Percentiles rank a stretch among this genome's conserved stretches.
These are phyloP conservation scores for Sporisorium reilianum DNA, from an alignment of 1,284 basidiomycete genomes.

Conservation along the genomic window DNA sequence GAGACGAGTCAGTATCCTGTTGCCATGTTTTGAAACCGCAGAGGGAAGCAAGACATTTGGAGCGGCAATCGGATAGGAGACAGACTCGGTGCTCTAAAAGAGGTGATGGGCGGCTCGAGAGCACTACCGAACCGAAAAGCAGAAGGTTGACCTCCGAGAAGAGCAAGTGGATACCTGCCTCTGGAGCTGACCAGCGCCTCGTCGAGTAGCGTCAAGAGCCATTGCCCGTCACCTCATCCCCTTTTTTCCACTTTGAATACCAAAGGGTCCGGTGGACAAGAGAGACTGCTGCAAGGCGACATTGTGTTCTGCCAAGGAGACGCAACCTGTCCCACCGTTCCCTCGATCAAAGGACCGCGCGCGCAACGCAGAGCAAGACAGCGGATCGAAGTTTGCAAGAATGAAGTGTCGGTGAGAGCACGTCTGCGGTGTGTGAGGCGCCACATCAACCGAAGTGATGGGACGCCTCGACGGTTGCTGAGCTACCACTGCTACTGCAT, in stretches of 20 bases:
- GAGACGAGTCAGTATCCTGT: conserved; percentile 66
- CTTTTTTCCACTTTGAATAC: conserved; percentile 15
- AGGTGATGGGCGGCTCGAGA: conserved; percentile 21
- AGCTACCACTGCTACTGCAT: conserved; percentile 18
- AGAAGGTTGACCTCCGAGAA: conserved; percentile 37
- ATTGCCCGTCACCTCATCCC: conserved; percentile 36
- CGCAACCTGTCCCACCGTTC: conserved; percentile 14
- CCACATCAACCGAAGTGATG: conserved; percentile 5
- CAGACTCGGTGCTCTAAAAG: conserved; percentile 67
- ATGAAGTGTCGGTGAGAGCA: conserved; percentile 21
- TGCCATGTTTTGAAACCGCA: conserved; percentile 44
- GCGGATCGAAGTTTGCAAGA: conserved; percentile 16
- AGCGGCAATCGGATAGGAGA: conserved; percentile 34
- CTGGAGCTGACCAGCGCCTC: conserved; percentile 39
- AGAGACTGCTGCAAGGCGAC: conserved; percentile 25
- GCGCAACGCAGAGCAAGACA: conserved; percentile 31
- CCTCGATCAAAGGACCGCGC: conserved; percentile 28
- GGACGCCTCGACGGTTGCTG: conserved; percentile 3
- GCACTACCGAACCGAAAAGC: conserved; percentile 11
- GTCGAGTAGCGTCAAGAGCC: conserved; percentile 15
- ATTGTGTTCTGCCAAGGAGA: conserved; percentile 41
- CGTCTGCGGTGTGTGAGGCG: conserved; percentile 1
- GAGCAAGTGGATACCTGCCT: background rate
- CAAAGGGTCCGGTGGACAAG: conserved; percentile 20
- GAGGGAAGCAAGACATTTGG: conserved; percentile 44